These are phyloP conservation scores for Diaporthe velutina DNA, from an alignment of 2,329 filamentous ascomycete species.

Conservation along the genomic window DNA sequence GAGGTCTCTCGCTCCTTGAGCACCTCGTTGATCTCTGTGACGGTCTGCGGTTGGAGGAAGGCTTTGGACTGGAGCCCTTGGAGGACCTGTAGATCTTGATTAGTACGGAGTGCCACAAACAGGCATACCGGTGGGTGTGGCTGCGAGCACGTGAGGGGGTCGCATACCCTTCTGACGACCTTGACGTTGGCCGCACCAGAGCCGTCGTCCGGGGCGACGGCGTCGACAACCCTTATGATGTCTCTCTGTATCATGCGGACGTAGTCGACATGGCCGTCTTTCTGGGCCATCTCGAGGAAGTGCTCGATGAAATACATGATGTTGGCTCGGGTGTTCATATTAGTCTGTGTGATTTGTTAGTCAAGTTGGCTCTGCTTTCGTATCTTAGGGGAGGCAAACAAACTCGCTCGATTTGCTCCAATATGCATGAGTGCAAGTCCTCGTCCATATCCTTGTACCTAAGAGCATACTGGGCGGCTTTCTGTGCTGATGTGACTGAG, in stretches of 20 bases:
- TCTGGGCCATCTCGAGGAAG: slow-evolving; percentile 87
- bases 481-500: slow-evolving; percentile 88
- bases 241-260: slow-evolving; percentile 96
- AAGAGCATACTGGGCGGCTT: slow-evolving; percentile 94
- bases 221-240: slow-evolving; percentile 90
- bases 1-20: slow-evolving; percentile 83
- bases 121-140: no score
- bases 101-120: background rate
- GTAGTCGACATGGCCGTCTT: slow-evolving; percentile 83
- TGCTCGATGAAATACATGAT: slow-evolving; percentile 99
- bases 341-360: slow-evolving; percentile 69
- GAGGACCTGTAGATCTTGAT: slow-evolving; percentile 66
- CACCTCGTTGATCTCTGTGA: slow-evolving; percentile 84
- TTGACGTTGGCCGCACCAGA: slow-evolving; percentile 94
- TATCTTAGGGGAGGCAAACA: slow-evolving; percentile 39
- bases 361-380: background rate
- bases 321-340: slow-evolving; percentile 97
- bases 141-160: background rate
- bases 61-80: slow-evolving; percentile 77
- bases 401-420: slow-evolving; percentile 92
- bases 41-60: slow-evolving; percentile 80
- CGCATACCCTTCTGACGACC: slow-evolving; percentile 81
- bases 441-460: slow-evolving; percentile 96
- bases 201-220: slow-evolving; percentile 88
- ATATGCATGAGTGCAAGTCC: slow-evolving; percentile 95